Evolutionary conservation across 345 rosid genomes (phyloP), one percentile per base, ranked within the genome.

Genomic region (Melaleuca quinquenervia): DNA sequence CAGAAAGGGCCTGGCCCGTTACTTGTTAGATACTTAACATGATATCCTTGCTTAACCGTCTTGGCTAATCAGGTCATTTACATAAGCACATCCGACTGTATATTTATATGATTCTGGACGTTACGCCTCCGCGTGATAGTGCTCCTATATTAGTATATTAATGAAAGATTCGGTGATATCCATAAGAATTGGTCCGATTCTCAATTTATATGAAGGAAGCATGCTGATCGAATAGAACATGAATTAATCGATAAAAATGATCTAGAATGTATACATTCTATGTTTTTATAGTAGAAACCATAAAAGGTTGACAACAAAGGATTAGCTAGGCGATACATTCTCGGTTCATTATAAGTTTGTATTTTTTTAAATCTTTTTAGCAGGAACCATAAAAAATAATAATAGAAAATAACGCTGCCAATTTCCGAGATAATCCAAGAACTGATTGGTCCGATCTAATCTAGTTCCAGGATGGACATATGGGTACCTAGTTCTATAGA

Each of bases 11-110:
- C 78, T 8, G 78, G 78, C 78, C 78, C 48, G 48, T 41, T 70
- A 70, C 11, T 8, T 16, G 21, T 60, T 1, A 27, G 41, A 0
- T 14, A 27, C 64, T 5, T 2, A 0, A 13, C 1, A 60, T 12
- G 36, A 27, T 60, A n/a, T 56, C 2, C 36, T 62, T 62, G 41
- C 29, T 32, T 18, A 18, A 32, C 18, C 11, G 1, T 18, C 1
- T 18, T 8, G 58, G n/a, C 26, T 54, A 32, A 64, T 64, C 22
- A 64, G 12, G 14, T 62, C 21, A 7, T 1, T 60, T 41, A 27
- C 14, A n/a, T 27, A 14, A 7, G 0, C 15, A 56, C 26, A 0
- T 56, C 15, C 29, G 26, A 14, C 7, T 0, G 26, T 26, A 26
- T 11, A 27, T 60, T 27, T 8, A n/a, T n/a, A 27, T n/a, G 6